A percentile compares a stretch with the other conserved stretches of the same genome.
These are phyloP conservation scores for Fusarium haematococcum DNA, from an alignment of 2,329 filamentous ascomycete genomes.

Conservation along the genomic window DNA sequence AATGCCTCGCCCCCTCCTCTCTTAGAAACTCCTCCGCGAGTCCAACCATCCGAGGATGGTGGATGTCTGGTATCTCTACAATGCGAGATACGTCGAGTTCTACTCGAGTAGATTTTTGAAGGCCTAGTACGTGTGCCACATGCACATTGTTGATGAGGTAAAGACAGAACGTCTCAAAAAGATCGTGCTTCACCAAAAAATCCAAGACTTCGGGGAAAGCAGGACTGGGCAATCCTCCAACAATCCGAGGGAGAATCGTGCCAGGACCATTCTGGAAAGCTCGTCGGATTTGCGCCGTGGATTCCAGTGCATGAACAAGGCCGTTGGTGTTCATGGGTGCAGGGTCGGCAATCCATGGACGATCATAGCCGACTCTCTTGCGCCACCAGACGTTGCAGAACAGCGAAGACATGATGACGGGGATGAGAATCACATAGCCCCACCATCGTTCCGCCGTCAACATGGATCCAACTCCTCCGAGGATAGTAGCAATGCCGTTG, in stretches of 20 bases:
- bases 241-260: slow-evolving; percentile 1
- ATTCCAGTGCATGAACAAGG: slow-evolving; percentile 21
- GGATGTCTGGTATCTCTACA: not conserved
- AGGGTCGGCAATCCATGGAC: slow-evolving; percentile 18
- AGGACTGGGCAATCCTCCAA: not conserved
- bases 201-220: slow-evolving; percentile 9
- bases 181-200: slow-evolving; percentile 25
- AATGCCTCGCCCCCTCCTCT: slow-evolving; percentile 6
- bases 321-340: not conserved
- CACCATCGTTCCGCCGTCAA: slow-evolving; percentile 63
- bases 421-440: slow-evolving; percentile 64
- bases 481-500: slow-evolving; percentile 58
- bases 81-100: slow-evolving; percentile 2
- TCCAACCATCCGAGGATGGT: slow-evolving; percentile 13
- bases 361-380: slow-evolving; percentile 57
- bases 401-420: slow-evolving; percentile 60
- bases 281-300: slow-evolving; percentile 17
- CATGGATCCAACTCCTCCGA: slow-evolving; percentile 63
- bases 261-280: slow-evolving; percentile 6
- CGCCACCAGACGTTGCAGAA: slow-evolving; percentile 64
- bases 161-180: slow-evolving; percentile 32
- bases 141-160: slow-evolving; percentile 10
- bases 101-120: not conserved
- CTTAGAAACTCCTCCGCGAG: slow-evolving; percentile 13
- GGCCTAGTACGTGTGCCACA: not conserved